Evolutionary conservation across 805 yeast genomes (phyloP), one percentile per base, ranked within the genome.

Genomic region (Huiozyma sinensis): DNA sequence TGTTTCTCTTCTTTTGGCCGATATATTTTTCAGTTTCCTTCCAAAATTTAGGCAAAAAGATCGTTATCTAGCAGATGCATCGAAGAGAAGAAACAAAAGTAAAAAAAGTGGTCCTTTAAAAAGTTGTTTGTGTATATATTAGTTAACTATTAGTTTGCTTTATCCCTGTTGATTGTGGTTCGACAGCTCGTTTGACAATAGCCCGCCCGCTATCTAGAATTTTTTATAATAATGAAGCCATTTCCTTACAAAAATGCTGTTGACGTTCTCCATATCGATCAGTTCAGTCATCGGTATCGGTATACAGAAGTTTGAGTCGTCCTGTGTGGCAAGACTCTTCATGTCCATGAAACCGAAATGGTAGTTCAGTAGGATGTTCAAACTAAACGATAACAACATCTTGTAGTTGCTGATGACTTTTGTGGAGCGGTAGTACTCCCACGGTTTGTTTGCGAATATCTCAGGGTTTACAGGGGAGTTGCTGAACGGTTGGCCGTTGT

Each of bases 281-380:
- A 50, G 44, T 6, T 48, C 50, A 33, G 53, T 52, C 54, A 47
- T 50, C 38, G 50, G 56, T 30, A 57, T 45, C 17, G 65, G 65
- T n/a, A 60, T 60, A 33, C 57, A 50, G 34, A 58, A 60, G 7
- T 44, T 45, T 28, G 45, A 38, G 35, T 59, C 63, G 4, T 49
- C 46, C 11, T 57, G 45, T 27, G 45, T 50, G 4, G 56, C 54
- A 33, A 69, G 49, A 7, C 57, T 54, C 13, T 55, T 55, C 43
- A 68, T 49, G 44, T 62, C 64, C 38, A 57, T 58, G 47, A 67
- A 75, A 1, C 80, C 80, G 56, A 69, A 73, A 56, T 75, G 79
- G 53, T 72, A 69, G 47, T 75, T 71, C 37, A 70, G 57, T 29
- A 74, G 51, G 4, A 75, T 58, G 27, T 69, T 67, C 33, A 71